phyloP scores from a whole-genome alignment of 1,284 basidiomycete genomes.

The Rhodofomes roseus region DNA sequence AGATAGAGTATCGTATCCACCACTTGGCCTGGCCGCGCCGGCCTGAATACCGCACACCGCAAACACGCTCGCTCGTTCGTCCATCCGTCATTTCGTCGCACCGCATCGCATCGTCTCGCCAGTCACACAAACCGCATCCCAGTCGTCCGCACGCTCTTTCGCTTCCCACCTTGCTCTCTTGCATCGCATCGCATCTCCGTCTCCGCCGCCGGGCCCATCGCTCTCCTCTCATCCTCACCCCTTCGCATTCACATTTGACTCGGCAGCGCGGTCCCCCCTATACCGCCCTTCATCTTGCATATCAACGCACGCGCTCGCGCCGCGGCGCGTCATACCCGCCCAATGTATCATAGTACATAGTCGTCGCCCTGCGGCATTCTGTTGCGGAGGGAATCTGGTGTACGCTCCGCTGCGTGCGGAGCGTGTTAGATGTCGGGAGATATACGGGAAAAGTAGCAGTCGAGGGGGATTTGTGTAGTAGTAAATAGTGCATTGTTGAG shows the following conservation, averaged over 20 bases:
- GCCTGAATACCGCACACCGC: too few species aligned
- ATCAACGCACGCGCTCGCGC: not conserved
- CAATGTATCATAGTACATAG: not conserved
- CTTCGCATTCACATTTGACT: not conserved
- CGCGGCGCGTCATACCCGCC: not conserved
- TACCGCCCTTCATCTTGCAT: not conserved
- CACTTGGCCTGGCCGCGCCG: not conserved
- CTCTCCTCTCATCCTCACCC: not conserved
- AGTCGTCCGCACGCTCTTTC: too few species aligned
- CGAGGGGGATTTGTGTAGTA: not conserved
- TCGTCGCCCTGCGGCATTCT: not conserved
- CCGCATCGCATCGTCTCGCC: too few species aligned
- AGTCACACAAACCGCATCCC: too few species aligned
- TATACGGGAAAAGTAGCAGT: not conserved
- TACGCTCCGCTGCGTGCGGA: not conserved
- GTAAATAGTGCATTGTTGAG: not conserved
- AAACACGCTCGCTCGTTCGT: not conserved
- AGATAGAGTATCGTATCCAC: not conserved
- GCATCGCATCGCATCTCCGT: not conserved
- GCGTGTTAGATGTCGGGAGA: not conserved
- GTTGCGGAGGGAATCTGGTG: not conserved
- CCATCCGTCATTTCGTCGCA: not conserved
- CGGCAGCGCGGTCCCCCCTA: not conserved
- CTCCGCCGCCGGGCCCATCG: too few species aligned
- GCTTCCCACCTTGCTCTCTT: too few species aligned